phyloP scores from a whole-genome alignment of 306 rosid species.

The Corylus avellana region DNA sequence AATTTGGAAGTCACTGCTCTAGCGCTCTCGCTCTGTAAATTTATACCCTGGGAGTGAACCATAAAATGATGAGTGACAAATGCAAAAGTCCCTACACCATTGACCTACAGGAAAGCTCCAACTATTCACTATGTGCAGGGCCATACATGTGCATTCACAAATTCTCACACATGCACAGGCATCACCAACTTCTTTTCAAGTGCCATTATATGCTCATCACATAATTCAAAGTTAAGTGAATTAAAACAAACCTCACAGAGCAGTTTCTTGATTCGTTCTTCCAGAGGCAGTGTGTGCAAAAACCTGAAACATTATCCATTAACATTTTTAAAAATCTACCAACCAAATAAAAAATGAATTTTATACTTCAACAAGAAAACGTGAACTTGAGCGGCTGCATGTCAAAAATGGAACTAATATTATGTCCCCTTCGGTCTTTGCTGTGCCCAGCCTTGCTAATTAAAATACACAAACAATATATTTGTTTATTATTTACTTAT shows the following conservation, averaged over 20 bases:
- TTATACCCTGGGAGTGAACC: background rate
- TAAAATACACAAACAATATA: too few species aligned
- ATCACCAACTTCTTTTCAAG: background rate
- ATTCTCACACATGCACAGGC: background rate
- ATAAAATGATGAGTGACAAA: background rate
- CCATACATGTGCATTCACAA: background rate
- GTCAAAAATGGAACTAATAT: background rate
- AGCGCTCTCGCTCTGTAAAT: background rate
- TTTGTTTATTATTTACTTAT: too few species aligned
- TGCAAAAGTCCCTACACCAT: background rate
- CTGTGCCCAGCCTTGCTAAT: too few species aligned
- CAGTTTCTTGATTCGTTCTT: constrained; percentile 72
- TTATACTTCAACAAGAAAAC: constrained; percentile 4
- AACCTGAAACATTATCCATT: constrained; percentile 48
- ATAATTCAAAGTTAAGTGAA: constrained; percentile 1
- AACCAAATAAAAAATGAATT: background rate
- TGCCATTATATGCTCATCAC: constrained; percentile 8
- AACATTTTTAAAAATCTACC: constrained; percentile 5
- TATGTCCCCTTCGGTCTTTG: too few species aligned
- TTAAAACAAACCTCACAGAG: constrained; percentile 70
- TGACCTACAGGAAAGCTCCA: too few species aligned
- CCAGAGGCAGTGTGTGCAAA: constrained; percentile 68
- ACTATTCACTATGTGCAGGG: background rate
- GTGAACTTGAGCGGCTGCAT: background rate
- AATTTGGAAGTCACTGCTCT: background rate